A percentile compares a stretch with the other conserved stretches of the same genome.
Conservation (phyloP, 441 rosid species). For the Croton laevigatus region DNA sequence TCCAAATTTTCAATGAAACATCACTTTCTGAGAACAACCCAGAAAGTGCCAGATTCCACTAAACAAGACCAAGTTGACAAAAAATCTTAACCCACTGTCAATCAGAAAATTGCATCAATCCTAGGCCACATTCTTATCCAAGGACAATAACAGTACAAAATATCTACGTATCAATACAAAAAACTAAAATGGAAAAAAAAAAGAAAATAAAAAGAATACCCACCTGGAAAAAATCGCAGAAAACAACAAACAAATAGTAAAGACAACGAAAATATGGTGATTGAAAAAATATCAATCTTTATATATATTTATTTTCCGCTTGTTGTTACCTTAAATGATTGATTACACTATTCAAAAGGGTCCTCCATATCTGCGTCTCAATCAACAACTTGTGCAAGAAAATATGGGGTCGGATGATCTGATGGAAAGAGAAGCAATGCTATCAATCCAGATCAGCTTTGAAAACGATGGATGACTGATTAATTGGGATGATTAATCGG, state of each 20-base stretch:
- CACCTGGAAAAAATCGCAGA: background rate
- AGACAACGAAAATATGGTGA: background rate
- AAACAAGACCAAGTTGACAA: conserved; percentile 39
- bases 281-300: background rate
- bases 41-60: conserved; percentile 37
- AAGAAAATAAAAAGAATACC: background rate
- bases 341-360: conserved; percentile 7
- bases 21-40: conserved; percentile 34
- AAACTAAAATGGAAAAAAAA: background rate
- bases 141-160: conserved; percentile 21
- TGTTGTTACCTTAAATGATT: conserved; percentile 9
- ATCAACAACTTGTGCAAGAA: background rate
- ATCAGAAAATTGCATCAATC: conserved; percentile 45
- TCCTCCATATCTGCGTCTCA: background rate
- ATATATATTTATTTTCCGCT: background rate
- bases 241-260: background rate
- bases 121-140: conserved; percentile 52
- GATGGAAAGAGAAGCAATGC: background rate
- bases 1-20: conserved; percentile 18
- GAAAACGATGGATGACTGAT: background rate
- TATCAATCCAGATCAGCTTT: background rate
- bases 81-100: conserved; percentile 43
- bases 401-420: background rate
- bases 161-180: conserved; percentile 13
- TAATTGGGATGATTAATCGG: too few relatives aligned